phyloP scores from a whole-genome alignment of 2,329 filamentous ascomycete genomes.

The Neofusicoccum cordaticola region DNA sequence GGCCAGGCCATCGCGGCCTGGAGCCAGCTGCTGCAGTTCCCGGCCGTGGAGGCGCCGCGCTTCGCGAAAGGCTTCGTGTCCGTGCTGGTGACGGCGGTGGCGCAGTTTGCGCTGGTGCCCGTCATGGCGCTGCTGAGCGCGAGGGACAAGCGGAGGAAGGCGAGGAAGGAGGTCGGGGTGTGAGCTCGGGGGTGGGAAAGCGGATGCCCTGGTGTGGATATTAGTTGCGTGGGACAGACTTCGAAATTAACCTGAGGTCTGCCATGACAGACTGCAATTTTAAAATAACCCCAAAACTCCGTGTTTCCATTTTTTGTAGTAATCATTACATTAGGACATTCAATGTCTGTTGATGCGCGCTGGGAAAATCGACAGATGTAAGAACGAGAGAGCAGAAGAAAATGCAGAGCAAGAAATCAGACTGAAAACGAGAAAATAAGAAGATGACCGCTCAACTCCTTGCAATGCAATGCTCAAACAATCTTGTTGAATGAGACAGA shows the following conservation, averaged over 20 bases:
- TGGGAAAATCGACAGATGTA: not conserved
- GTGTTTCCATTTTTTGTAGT: constrained; percentile 6
- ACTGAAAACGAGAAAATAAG: not conserved
- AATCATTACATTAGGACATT: constrained; percentile 10
- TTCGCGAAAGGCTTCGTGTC: constrained; percentile 30
- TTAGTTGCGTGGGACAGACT: not conserved
- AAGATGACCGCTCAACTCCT: not conserved
- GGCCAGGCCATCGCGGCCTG: no score
- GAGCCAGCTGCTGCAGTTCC: no score
- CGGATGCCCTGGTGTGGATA: no score
- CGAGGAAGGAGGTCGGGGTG: not conserved
- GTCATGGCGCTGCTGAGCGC: constrained; percentile 5
- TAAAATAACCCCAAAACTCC: not conserved
- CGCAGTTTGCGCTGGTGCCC: constrained; percentile 27
- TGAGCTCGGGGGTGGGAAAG: not conserved
- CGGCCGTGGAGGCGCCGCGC: no score
- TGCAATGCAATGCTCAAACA: not conserved
- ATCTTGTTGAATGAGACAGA: not conserved
- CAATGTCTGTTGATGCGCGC: not conserved
- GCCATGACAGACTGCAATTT: not conserved
- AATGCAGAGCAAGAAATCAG: not conserved
- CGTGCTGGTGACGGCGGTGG: constrained; percentile 33
- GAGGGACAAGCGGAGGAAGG: not conserved
- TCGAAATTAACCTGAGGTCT: no score
- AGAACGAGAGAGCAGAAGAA: not conserved